A percentile compares a stretch with the other conserved stretches of the same genome.
Evolutionary conservation across 495 filamentous ascomycete genomes (phyloP).

Genomic region (Daldinia childiae): DNA sequence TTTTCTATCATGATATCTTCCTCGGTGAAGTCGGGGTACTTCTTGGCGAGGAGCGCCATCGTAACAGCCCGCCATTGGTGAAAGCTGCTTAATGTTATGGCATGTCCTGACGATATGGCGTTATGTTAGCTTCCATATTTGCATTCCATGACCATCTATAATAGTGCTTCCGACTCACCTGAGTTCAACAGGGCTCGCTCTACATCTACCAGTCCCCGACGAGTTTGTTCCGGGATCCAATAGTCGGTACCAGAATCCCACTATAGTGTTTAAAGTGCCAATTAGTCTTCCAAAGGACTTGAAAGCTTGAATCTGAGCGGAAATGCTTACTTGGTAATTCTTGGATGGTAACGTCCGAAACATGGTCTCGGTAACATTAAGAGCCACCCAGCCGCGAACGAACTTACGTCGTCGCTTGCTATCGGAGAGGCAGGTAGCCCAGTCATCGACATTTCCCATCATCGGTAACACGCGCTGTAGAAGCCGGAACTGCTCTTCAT

Average conservation of each 20-base stretch:
- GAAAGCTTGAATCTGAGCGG: too few relatives aligned
- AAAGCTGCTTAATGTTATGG: background rate
- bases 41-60: constrained; percentile 2
- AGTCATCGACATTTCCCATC: background rate
- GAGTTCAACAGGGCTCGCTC: background rate
- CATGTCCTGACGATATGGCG: background rate
- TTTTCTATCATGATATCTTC: background rate
- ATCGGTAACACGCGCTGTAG: background rate
- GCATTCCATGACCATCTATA: background rate
- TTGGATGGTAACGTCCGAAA: constrained; percentile 1
- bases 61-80: constrained; percentile 1
- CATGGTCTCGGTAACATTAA: background rate
- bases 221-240: constrained; percentile 3
- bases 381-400: constrained; percentile 1
- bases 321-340: constrained; percentile 1
- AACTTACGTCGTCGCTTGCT: background rate
- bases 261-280: background rate
- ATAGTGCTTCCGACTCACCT: background rate
- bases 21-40: background rate
- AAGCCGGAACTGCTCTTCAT: constrained; percentile 1
- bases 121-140: background rate
- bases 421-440: background rate
- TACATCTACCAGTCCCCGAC: background rate
- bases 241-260: background rate
- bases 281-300: background rate